Conservation (phyloP, 78 protist genomes). For the Goniomonas avonlea region DNA sequence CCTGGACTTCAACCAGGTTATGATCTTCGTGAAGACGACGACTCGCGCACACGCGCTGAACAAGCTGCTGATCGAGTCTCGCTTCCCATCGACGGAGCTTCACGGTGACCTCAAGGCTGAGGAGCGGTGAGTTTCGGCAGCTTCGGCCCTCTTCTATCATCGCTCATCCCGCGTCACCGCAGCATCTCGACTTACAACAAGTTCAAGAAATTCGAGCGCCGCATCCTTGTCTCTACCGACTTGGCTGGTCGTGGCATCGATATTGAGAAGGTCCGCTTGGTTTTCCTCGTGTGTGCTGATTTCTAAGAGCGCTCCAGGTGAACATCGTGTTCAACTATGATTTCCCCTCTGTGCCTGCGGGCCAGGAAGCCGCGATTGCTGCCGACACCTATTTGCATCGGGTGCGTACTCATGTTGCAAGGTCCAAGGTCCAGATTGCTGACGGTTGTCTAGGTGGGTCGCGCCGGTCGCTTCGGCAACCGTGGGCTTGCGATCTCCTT, state of each 20-base stretch:
- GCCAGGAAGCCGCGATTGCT: no score
- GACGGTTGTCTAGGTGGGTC: conserved; percentile 80
- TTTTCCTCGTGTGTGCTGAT: no score
- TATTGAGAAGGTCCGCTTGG: conserved; percentile 94
- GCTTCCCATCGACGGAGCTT: conserved; percentile 88
- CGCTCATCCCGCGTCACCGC: neutral
- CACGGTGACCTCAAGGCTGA: conserved; percentile 73
- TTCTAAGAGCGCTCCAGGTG: no score
- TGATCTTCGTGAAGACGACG: conserved; percentile 86
- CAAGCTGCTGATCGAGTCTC: conserved; percentile 61
- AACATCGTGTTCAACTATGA: conserved; percentile 89
- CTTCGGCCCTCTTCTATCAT: neutral
- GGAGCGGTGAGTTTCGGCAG: conserved; percentile 43
- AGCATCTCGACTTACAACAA: conserved; percentile 59
- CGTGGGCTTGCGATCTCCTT: conserved; percentile 98
- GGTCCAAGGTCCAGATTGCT: neutral
- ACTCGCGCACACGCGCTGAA: conserved; percentile 56
- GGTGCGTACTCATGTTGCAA: neutral
- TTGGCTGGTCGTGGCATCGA: conserved; percentile 97
- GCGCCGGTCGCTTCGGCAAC: conserved; percentile 99
- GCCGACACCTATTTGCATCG: conserved; percentile 93
- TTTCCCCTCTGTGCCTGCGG: conserved; percentile 75
- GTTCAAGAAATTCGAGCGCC: conserved; percentile 87
- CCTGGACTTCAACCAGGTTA: conserved; percentile 72
- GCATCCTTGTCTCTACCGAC: conserved; percentile 96